Percentiles rank a stretch among this genome's conserved stretches.
phyloP scores from a whole-genome alignment of 2,329 filamentous ascomycete species.

The Arthrobotrys pseudoclavata region DNA sequence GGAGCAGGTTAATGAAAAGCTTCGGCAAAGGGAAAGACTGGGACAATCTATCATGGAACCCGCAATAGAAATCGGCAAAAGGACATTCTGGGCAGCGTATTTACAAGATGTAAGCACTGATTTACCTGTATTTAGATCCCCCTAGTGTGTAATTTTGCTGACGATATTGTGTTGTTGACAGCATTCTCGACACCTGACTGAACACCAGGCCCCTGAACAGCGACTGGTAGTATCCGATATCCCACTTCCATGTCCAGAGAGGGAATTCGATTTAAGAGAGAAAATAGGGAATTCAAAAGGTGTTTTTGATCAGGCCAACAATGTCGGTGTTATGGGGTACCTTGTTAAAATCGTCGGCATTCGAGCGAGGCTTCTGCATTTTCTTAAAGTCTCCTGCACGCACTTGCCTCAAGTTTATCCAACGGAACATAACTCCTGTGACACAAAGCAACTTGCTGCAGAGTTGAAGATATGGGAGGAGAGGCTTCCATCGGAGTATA shows the following conservation, averaged over 20 bases:
- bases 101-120: slow-evolving; percentile 51
- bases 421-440: slow-evolving; percentile 35
- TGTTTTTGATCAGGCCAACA: slow-evolving; percentile 24
- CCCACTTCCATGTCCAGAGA: slow-evolving; percentile 51
- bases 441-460: slow-evolving; percentile 42
- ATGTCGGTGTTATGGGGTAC: slow-evolving; percentile 54
- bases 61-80: slow-evolving; percentile 58
- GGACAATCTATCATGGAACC: slow-evolving; percentile 47
- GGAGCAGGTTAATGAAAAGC: slow-evolving; percentile 55
- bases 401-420: slow-evolving; percentile 54
- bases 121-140: slow-evolving; percentile 13
- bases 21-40: slow-evolving; percentile 49
- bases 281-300: slow-evolving; percentile 21
- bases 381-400: slow-evolving; percentile 50
- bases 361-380: slow-evolving; percentile 47
- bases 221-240: slow-evolving; percentile 52
- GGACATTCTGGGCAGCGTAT: slow-evolving; percentile 57
- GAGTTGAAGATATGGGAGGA: slow-evolving; percentile 59
- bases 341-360: slow-evolving; percentile 51
- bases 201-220: slow-evolving; percentile 43
- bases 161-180: slow-evolving; percentile 44
- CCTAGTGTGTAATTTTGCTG: slow-evolving; percentile 36
- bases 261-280: slow-evolving; percentile 51
- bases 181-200: slow-evolving; percentile 54
- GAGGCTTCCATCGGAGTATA: slow-evolving; percentile 48